Base-by-base conservation (phyloP, 495 filamentous ascomycete species). In the Penicillium psychrofluorescens region DNA sequence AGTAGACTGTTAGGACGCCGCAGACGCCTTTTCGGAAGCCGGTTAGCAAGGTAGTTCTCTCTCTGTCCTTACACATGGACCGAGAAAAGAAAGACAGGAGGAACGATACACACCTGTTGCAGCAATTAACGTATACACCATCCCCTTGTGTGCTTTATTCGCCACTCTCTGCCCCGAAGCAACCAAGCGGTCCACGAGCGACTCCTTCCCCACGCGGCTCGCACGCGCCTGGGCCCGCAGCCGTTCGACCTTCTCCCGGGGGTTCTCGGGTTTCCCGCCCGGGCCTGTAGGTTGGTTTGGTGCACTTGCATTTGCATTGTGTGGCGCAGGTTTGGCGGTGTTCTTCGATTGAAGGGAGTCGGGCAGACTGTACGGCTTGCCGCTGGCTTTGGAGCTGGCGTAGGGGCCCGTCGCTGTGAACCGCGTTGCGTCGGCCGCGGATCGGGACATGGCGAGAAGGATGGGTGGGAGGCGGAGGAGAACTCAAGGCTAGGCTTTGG, bases 391-490 rank as follows among this genome's bases (percentile, higher is more conserved):
- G 51, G 85, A 82, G 64, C 75, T 77, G 50, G 88, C 90, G 72
- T 95, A 90, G 11, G 90, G 90, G 40, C 83, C 86, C 34, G 88
- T 95, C 29, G 90, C 79, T 40, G 91, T 97, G 76, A 98, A 98
- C 48, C 91, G 82, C 60, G 92, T 98, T 46, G 92, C 89, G 70
- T 96, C 92, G 51, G 80, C 81, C 60, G 89, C 83, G 67, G 86
- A 90, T 64, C 91, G 90, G 53, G 89, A 79, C 79, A 90, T 87
- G 45, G 30, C 59, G 51, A 14, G 39, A n/a, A 15, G 30, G 22
- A 22, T 22, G 22, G 4, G 22, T 22, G 22, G 22, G 4, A 22
- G 22, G 22, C 22, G 22, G 22, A 22, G 22, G 4, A 22, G 22
- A 22, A 4, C 22, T 22, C 22, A 22, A 22, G 22, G 22, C 22